Base-by-base conservation (phyloP, 805 yeast genomes). In the Middelhovenomyces tepae region DNA sequence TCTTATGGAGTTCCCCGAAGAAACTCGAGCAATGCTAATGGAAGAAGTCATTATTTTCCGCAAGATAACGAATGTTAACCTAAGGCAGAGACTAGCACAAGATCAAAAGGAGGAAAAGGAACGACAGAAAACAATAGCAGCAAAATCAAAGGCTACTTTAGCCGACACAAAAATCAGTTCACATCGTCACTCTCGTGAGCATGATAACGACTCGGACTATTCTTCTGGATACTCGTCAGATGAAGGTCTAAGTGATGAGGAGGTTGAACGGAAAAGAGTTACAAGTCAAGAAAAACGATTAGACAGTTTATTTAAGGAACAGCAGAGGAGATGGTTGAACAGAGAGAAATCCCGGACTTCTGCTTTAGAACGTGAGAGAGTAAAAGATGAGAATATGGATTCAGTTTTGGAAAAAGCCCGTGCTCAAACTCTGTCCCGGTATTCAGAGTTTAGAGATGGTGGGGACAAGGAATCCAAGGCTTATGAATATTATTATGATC, bases 281-380 rank as follows among this genome's bases (percentile, higher is more conserved):
- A 25, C 26, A 16, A 28, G 36, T 18, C 22, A 32, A 22, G 32
- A 31, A 7, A 37, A 41, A 10, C 26, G 22, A n/a, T 10, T 23
- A 6, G 36, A 40, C 22, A 27, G 38, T n/a, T 22, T 18, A 13
- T 45, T 35, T 24, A 34, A 31, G 56, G 18, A 57, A 53, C 22
- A 53, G 57, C 16, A 55, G 60, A 14, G 53, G 48, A 20, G 55
- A 52, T 35, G 48, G 71, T 16, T 51, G 58, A 3, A 40, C 65
- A 27, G 65, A 56, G 50, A 19, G 62, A 65, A 26, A 52, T 52
- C 56, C 53, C 41, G 65, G 58, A 28, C 37, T 3, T 25, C 33
- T n/a, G 51, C 53, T 7, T 24, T 43, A 9, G 41, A 42, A 19
- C 32, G 46, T 9, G 50, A 48, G 24, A 20, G 32, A 16, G 27